A percentile compares a stretch with the other conserved stretches of the same genome.
Conservation (phyloP, 257 asterid genomes). For the Knoxia roxburghii region DNA sequence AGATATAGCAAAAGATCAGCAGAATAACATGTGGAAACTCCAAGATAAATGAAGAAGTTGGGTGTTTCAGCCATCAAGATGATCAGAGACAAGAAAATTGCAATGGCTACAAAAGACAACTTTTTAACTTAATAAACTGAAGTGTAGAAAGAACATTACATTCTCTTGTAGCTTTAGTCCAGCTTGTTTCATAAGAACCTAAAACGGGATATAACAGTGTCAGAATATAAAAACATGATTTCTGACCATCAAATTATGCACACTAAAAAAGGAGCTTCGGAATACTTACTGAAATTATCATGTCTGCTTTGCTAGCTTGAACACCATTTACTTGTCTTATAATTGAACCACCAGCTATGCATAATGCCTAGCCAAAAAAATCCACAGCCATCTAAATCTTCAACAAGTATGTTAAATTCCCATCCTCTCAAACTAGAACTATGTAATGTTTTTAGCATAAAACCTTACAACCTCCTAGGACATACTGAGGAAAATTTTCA, state of each 20-base stretch:
- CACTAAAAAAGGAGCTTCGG: constrained; percentile 11
- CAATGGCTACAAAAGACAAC: neutral
- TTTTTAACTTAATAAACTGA: constrained; percentile 10
- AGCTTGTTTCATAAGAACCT: constrained; percentile 93
- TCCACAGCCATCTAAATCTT: neutral
- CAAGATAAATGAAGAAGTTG: neutral
- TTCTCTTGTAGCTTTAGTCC: constrained; percentile 91
- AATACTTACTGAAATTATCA: constrained; percentile 85
- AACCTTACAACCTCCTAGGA: too few relatives aligned
- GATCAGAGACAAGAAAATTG: neutral
- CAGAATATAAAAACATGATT: constrained; percentile 15
- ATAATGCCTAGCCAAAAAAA: constrained; percentile 56
- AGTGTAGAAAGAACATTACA: constrained; percentile 35
- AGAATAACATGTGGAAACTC: neutral
- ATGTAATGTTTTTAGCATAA: neutral
- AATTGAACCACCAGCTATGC: constrained; percentile 59
- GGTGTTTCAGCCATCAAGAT: neutral
- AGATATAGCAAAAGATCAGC: constrained; percentile 15
- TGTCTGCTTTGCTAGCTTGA: constrained; percentile 76
- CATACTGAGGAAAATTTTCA: too few relatives aligned
- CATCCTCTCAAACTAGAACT: neutral
- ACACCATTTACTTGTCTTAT: constrained; percentile 78
- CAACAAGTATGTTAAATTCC: neutral
- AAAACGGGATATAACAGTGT: constrained; percentile 19
- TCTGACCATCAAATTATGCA: constrained; percentile 5